phyloP scores from a whole-genome alignment of 164 flowering plant species.

The Santalum album region DNA sequence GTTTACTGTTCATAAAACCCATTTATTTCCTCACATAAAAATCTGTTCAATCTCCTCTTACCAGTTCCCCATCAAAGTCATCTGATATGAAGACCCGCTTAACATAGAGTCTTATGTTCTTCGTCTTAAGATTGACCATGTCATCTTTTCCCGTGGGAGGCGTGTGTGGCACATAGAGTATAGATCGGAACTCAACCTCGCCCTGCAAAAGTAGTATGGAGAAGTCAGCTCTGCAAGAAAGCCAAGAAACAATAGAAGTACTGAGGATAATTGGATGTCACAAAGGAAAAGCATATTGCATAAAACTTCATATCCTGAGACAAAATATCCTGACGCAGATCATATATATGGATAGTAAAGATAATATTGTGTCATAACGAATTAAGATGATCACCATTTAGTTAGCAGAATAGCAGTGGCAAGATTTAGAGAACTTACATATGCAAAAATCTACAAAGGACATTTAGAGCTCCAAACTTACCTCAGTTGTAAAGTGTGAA shows the following conservation, averaged over 20 bases:
- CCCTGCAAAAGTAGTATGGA: conserved; percentile 46
- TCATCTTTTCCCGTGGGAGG: conserved; percentile 72
- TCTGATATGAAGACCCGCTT: conserved; percentile 90
- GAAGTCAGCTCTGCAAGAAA: background rate
- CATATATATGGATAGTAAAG: no score
- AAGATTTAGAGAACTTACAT: no score
- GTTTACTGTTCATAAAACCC: no score
- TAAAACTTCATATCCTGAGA: no score
- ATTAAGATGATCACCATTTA: no score
- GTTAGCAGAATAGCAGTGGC: no score
- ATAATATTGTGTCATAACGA: no score
- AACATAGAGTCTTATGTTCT: conserved; percentile 90
- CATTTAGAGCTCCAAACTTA: conserved; percentile 13
- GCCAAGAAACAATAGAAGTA: background rate
- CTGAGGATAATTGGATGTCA: background rate
- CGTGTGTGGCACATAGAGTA: conserved; percentile 78
- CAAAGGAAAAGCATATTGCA: no score
- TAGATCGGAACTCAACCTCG: conserved; percentile 94
- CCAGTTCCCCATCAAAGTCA: conserved; percentile 98
- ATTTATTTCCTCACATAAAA: no score
- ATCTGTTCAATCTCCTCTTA: conserved; percentile 13
- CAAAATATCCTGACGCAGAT: no score
- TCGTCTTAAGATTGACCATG: conserved; percentile 69
- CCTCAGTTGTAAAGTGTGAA: conserved; percentile 98
- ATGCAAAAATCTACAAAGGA: no score